Base-by-base conservation (phyloP, 148 eudicot genomes). In the Heliosperma pusillum region DNA sequence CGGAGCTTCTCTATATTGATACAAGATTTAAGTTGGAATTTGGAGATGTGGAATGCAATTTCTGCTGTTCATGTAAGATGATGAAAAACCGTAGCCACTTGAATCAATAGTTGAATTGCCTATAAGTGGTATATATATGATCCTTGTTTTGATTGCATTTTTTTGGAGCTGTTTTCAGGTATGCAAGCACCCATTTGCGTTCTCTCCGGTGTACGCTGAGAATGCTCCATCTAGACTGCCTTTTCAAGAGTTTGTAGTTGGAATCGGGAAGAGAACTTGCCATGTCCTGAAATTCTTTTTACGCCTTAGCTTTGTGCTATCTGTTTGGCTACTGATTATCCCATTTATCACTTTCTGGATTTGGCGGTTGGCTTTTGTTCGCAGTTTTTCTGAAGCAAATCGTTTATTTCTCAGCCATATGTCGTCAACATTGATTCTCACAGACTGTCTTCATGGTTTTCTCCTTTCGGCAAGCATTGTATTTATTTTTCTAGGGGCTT, bases 301-400 rank as follows among this genome's bases (percentile, higher is more conserved):
- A 80, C 96, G 97, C 67, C 97, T 95, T 69, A 88, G 93, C 83
- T 95, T 95, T 70, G 96, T 92, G 57, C 89, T 95, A 58, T 86
- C 98, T 69, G 98, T 95, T 65, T 95, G 98, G 98, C 96, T 95
- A 65, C 86, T 92, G 60, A 92, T 89, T 44, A 92, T 95, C 74
- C 97, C 98, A 21, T 95, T 95, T 74, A 92, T 91, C 82, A 95
- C 97, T 24, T 95, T 92, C 71, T 95, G 97, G 98, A 92, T 90
- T 70, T 95, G 98, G 98, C 87, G 98, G 64, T 62, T 92, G 79
- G 91, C 97, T 76, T 95, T 95, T 76, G 90, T 90, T 73, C 89
- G 97, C 63, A 88, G 92, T 76, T 89, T 88, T 42, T 83, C 89
- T 53, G 98, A 92, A 86, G 96, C 96, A 40, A 91, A 86, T 52